Conservation (phyloP, 2,329 filamentous ascomycete genomes). For the Xylaria sp. region DNA sequence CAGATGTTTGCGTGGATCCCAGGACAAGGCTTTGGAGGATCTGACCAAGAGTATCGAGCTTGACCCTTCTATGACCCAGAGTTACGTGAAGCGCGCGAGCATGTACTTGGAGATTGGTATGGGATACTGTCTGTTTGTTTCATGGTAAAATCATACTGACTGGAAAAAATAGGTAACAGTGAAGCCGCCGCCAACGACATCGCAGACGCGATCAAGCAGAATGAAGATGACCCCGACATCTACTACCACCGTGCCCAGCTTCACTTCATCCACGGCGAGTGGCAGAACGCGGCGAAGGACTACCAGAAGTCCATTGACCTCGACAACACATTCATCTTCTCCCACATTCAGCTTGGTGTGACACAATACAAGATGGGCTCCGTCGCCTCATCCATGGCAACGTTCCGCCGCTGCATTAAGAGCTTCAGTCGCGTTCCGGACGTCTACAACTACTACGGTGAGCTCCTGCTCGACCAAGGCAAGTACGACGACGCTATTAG, state of each 20-base stretch:
- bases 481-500: conserved; percentile 94
- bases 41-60: conserved; percentile 91
- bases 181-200: conserved; percentile 87
- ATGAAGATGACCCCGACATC: conserved; percentile 87
- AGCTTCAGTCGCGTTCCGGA: conserved; percentile 96
- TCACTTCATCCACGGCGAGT: conserved; percentile 95
- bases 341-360: conserved; percentile 96
- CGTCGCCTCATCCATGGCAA: conserved; percentile 95
- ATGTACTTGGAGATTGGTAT: conserved; percentile 90
- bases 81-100: conserved; percentile 97
- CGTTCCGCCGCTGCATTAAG: conserved; percentile 95
- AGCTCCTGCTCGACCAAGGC: conserved; percentile 91
- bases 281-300: conserved; percentile 89
- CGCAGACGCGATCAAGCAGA: conserved; percentile 74
- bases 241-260: conserved; percentile 98
- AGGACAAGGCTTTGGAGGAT: conserved; percentile 73
- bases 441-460: conserved; percentile 99
- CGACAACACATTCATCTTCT: conserved; percentile 95
- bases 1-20: conserved; percentile 85
- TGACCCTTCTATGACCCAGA: conserved; percentile 83
- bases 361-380: conserved; percentile 99
- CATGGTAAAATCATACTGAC: conserved; percentile 1
- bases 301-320: conserved; percentile 99
- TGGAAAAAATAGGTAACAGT: conserved; percentile 57
- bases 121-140: conserved; percentile 24